These are phyloP conservation scores for Alectoria sarmentosa DNA, from an alignment of 495 filamentous ascomycete species.

Conservation along the genomic window DNA sequence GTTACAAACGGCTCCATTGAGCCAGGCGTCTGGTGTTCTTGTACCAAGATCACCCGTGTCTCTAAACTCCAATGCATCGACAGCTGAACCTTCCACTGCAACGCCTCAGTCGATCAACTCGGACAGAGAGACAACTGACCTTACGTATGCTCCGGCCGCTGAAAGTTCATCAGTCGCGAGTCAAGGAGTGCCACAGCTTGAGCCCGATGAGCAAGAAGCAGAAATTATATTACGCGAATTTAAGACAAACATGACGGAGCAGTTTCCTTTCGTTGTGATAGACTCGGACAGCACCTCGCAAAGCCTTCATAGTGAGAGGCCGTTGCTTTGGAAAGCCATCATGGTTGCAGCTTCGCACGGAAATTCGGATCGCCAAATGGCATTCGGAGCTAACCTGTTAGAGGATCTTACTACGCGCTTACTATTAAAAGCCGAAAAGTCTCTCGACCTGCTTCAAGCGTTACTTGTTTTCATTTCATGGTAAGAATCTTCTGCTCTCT, in stretches of 20 bases:
- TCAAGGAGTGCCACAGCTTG: not conserved
- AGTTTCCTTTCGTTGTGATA: not conserved
- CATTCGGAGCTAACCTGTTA: not conserved
- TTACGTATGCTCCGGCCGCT: not conserved
- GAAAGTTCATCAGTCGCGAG: not conserved
- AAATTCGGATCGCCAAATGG: not conserved
- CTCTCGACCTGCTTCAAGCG: not conserved
- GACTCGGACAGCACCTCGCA: not conserved
- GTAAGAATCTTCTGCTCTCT: not conserved
- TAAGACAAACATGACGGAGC: not conserved
- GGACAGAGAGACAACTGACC: not conserved
- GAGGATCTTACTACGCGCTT: not conserved
- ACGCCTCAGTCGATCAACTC: not conserved
- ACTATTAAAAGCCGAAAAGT: not conserved
- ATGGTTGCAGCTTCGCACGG: not conserved
- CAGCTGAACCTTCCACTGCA: not conserved
- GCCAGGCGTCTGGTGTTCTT: not conserved
- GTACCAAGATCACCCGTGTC: not conserved
- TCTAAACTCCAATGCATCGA: not conserved
- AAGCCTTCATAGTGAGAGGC: not conserved
- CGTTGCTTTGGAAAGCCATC: slow-evolving; percentile 2
- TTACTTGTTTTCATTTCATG: not conserved
- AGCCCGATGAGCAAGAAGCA: not conserved
- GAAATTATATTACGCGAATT: not conserved
- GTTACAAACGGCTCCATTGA: not conserved